Conservation (phyloP, 2,329 filamentous ascomycete genomes). For the Phialophora macrospora region DNA sequence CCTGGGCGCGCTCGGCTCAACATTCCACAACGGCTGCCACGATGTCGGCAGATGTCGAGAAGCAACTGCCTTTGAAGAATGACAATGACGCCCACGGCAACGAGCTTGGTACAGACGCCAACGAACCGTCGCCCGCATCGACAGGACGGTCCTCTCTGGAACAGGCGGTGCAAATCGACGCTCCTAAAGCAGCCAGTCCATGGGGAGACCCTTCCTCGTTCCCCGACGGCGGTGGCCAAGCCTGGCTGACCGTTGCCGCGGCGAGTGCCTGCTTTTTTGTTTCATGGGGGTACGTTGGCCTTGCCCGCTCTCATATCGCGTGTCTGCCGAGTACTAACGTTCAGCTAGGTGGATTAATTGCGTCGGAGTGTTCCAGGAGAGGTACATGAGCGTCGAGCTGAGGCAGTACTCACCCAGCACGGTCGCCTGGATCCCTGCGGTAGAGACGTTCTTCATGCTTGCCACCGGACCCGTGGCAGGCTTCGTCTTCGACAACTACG, state of each 20-base stretch:
- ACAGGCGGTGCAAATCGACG: constrained; percentile 19
- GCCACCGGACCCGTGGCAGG: constrained; percentile 66
- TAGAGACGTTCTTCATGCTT: constrained; percentile 50
- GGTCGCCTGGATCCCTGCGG: constrained; percentile 66
- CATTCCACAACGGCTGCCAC: background rate
- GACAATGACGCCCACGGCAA: constrained; percentile 9
- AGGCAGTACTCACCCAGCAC: constrained; percentile 57
- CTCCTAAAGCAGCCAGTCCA: constrained; percentile 30
- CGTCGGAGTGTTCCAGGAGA: constrained; percentile 62
- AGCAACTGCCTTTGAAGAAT: constrained; percentile 19
- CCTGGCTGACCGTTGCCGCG: constrained; percentile 63
- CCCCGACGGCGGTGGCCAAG: constrained; percentile 63
- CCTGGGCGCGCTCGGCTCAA: background rate
- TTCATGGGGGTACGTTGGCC: constrained; percentile 58
- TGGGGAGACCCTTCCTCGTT: constrained; percentile 56
- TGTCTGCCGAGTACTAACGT: background rate
- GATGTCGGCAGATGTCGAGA: constrained; percentile 24
- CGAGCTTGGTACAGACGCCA: constrained; percentile 1
- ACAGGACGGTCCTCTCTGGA: constrained; percentile 24
- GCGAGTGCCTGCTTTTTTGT: constrained; percentile 55
- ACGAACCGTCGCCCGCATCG: constrained; percentile 1
- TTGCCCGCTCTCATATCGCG: constrained; percentile 35
- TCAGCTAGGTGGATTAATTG: constrained; percentile 42
- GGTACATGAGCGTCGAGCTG: constrained; percentile 60
- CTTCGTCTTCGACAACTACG: constrained; percentile 66